Percentiles rank a stretch among this genome's conserved stretches.
These are phyloP conservation scores for Suillus subaureus DNA, from an alignment of 768 basidiomycete genomes.

Conservation along the genomic window DNA sequence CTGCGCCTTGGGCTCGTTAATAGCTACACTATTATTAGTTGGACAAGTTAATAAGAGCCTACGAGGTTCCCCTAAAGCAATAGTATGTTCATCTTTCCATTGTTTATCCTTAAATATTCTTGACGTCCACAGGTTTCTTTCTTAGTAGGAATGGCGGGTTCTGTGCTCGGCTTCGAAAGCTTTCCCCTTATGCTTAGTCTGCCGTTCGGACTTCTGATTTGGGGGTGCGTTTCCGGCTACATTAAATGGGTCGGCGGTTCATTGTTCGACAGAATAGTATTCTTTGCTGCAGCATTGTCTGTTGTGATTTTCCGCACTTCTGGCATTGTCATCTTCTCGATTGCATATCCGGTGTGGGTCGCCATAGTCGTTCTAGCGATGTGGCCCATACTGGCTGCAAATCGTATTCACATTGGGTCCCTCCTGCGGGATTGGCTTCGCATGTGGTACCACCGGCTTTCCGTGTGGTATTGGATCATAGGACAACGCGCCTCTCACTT, in stretches of 20 bases:
- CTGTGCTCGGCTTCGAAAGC: slow-evolving; percentile 24
- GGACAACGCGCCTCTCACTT: neutral
- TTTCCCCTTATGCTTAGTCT: slow-evolving; percentile 35
- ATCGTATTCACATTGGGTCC: neutral
- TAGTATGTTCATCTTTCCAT: slow-evolving; percentile 26
- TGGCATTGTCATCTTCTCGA: slow-evolving; percentile 14
- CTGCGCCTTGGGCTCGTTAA: slow-evolving; percentile 35
- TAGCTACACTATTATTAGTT: slow-evolving; percentile 38
- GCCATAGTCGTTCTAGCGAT: neutral
- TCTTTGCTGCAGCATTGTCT: slow-evolving; percentile 30
- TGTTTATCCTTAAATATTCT: neutral
- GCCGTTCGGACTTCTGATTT: slow-evolving; percentile 34
- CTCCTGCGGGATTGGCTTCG: too few relatives aligned
- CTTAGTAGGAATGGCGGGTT: slow-evolving; percentile 16
- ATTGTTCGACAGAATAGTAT: slow-evolving; percentile 16
- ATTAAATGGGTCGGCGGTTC: neutral
- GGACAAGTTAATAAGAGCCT: slow-evolving; percentile 36
- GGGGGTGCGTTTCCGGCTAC: slow-evolving; percentile 23
- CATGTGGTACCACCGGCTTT: neutral
- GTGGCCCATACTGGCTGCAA: slow-evolving; percentile 5
- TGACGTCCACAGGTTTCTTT: slow-evolving; percentile 25
- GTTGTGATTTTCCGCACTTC: slow-evolving; percentile 26
- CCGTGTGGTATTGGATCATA: neutral
- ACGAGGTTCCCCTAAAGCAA: slow-evolving; percentile 19
- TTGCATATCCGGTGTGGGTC: slow-evolving; percentile 10